Base-by-base conservation (phyloP, 2,329 filamentous ascomycete species). In the Dactylellina sp. region DNA sequence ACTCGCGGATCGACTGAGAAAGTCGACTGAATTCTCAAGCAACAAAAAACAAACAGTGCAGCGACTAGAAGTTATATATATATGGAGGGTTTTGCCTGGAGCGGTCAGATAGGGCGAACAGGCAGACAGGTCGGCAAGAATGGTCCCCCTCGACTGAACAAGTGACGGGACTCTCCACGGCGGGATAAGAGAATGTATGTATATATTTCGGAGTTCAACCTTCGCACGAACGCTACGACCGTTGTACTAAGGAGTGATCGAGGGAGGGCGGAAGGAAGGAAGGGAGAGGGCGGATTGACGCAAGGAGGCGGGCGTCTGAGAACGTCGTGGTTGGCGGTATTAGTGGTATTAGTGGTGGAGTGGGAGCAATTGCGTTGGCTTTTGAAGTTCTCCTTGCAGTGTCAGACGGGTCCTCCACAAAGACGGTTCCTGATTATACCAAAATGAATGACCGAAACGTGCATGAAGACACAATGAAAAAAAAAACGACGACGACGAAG, bases 381-480 rank as follows among this genome's bases (percentile, higher is more conserved):
- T 57, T 50, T 52, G 39, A 39, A 24, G 37, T 75, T 66, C 52
- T 65, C 59, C 49, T 65, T 60, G 63, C 63, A 68, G 40, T 24
- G 47, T 56, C 65, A 53, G 66, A 65, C 49, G 47, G 20, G 35
- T 24, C 25, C 47, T 53, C 28, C 44, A 20, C 24, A 37, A 42
- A 32, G 65, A 62, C 40, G 49, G 42, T 53, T 35, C 46, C 64
- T 56, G 71, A 71, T 56, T 55, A 63, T 57, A 55, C 57, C 50
- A 64, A n/a, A 75, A 64, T 61, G 65, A 75, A 75, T 42, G 65
- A 75, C 71, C 57, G 61, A 62, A 59, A 65, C 50, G 40, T 56
- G 49, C 49, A 56, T 11, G 49, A 42, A 20, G 25, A 59, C 42
- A 59, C 52, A 60, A 49, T 46, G 47, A 55, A 61, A 53, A 50